Evolutionary conservation across 2,329 filamentous ascomycete species (phyloP).

Genomic region (Fonsecaea monophora): DNA sequence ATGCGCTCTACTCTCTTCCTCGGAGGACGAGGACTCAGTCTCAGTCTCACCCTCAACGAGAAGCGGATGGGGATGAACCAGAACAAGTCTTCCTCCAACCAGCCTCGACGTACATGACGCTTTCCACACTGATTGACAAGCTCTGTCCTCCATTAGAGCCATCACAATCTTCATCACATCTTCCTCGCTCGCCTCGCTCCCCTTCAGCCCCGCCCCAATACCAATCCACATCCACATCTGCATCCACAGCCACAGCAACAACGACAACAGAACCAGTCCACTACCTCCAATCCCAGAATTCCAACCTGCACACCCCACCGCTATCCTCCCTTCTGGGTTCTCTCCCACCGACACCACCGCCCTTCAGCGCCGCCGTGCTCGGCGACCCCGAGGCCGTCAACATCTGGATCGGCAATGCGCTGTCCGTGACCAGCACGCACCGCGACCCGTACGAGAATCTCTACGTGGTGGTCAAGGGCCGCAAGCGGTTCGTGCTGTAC

Average conservation of each 20-base stretch:
- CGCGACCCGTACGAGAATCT: slow-evolving; percentile 42
- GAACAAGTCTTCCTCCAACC: slow-evolving; percentile 38
- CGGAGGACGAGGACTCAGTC: not conserved
- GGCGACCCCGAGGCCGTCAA: slow-evolving; percentile 39
- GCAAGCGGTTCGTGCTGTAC: slow-evolving; percentile 39
- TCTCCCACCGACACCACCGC: slow-evolving; percentile 29
- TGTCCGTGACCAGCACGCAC: slow-evolving; percentile 38
- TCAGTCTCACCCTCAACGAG: not conserved
- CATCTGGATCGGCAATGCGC: slow-evolving; percentile 39
- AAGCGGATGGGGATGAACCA: slow-evolving; percentile 1
- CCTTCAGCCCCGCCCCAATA: not conserved
- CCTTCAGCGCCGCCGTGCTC: slow-evolving; percentile 33
- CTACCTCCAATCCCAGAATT: slow-evolving; percentile 42
- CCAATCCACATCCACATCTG: not conserved
- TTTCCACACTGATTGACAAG: slow-evolving; percentile 33
- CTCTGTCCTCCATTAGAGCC: slow-evolving; percentile 16
- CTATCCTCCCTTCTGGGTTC: slow-evolving; percentile 28
- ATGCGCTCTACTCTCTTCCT: slow-evolving; percentile 32
- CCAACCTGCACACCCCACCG: slow-evolving; percentile 36
- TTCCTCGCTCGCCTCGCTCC: not conserved
- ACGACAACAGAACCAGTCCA: slow-evolving; percentile 25
- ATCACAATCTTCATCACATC: not conserved
- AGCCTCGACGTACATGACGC: slow-evolving; percentile 32
- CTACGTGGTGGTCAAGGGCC: slow-evolving; percentile 37
- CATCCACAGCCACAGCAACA: not conserved